These are phyloP conservation scores for Discostella stelligeroides DNA, from an alignment of 108 stramenopile genomes.

Conservation along the genomic window DNA sequence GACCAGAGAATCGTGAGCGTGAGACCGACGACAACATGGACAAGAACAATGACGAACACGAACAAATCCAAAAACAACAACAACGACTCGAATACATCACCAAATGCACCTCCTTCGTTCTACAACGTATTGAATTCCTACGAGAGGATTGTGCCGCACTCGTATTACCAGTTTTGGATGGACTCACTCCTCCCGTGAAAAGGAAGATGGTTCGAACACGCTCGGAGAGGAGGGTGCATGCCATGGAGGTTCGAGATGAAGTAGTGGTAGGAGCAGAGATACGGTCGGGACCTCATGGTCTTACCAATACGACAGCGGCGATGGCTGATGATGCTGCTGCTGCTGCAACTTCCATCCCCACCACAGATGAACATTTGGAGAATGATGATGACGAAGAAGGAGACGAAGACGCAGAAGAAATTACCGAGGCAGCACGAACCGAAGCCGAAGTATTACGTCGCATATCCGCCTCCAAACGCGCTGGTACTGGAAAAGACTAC, in stretches of 20 bases:
- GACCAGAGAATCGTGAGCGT: constrained; percentile 1
- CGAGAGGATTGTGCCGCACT: constrained; percentile 47
- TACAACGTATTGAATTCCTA: constrained; percentile 54
- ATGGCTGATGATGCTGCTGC: no score
- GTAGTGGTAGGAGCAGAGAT: no score
- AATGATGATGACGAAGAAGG: constrained; percentile 24
- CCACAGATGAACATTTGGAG: no score
- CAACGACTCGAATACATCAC: constrained; percentile 46
- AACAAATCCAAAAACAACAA: constrained; percentile 9
- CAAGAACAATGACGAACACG: no score
- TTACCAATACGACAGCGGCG: no score
- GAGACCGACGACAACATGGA: constrained; percentile 27
- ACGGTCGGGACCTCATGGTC: not conserved
- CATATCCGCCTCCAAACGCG: constrained; percentile 61
- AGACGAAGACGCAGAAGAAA: constrained; percentile 11
- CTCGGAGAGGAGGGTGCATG: constrained; percentile 18
- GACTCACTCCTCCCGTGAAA: constrained; percentile 76
- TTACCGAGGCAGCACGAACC: constrained; percentile 27
- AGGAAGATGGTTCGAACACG: constrained; percentile 24
- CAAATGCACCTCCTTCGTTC: constrained; percentile 51
- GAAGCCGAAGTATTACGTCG: constrained; percentile 35
- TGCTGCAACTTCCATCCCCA: constrained; percentile 1
- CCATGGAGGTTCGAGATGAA: constrained; percentile 32
- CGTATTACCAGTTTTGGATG: constrained; percentile 82
- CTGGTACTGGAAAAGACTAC: constrained; percentile 61